Evolutionary conservation across 1,139 yeast genomes (phyloP).

Genomic region (Lodderomyces theae): DNA sequence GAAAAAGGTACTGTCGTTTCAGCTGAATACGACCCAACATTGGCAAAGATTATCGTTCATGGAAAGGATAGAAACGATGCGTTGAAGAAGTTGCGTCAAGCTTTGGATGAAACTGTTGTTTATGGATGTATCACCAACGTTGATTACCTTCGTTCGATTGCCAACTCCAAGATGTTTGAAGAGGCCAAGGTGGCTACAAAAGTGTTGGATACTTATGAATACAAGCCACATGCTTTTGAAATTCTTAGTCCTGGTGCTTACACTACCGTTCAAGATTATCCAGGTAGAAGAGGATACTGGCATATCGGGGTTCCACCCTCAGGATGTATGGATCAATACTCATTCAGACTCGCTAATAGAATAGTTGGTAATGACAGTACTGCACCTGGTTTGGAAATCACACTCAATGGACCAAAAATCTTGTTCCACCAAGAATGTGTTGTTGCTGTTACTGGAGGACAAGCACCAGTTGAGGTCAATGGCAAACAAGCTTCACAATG

Average conservation of each 20-base stretch:
- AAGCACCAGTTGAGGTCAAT: constrained; percentile 63
- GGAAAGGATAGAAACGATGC: constrained; percentile 89
- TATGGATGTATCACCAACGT: constrained; percentile 87
- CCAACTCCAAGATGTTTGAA: constrained; percentile 78
- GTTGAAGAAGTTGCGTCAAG: constrained; percentile 67
- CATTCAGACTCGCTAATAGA: constrained; percentile 85
- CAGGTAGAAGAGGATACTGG: constrained; percentile 91
- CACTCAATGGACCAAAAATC: constrained; percentile 82
- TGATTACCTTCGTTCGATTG: constrained; percentile 84
- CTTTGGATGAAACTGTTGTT: constrained; percentile 81
- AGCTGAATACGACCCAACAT: constrained; percentile 94
- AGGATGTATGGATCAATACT: constrained; percentile 94
- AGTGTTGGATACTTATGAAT: constrained; percentile 77
- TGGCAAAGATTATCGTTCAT: constrained; percentile 93
- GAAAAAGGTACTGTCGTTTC: constrained; percentile 84
- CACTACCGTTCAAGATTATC: constrained; percentile 94
- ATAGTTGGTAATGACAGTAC: constrained; percentile 80
- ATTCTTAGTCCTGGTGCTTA: constrained; percentile 85
- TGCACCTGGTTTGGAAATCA: constrained; percentile 89
- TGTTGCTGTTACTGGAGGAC: constrained; percentile 86
- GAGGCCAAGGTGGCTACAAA: constrained; percentile 83
- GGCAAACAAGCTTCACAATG: constrained; percentile 54
- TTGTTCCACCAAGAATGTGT: constrained; percentile 77
- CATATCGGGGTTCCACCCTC: constrained; percentile 94
- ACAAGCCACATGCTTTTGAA: constrained; percentile 81